Base-by-base conservation (phyloP, 139 green algal species). In the Spirogloea muscicola region DNA sequence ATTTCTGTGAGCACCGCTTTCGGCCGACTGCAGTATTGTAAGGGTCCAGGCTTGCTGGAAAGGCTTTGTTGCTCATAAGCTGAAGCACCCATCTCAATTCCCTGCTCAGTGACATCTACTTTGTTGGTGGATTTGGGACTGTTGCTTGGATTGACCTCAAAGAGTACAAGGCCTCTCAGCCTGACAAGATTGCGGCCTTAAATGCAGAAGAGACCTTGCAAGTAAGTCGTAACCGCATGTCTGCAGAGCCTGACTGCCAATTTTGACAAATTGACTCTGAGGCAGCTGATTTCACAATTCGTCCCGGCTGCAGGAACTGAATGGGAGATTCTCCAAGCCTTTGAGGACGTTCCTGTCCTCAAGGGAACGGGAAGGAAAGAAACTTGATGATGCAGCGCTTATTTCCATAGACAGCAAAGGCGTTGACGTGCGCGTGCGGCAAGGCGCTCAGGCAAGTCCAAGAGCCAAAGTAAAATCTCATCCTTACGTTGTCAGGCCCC, bases 91-190 rank as follows among this genome's bases (percentile, higher is more conserved):
- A 21, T 31, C 27, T 68, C 69, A 25, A n/a, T 2, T 34, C 52
- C 34, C 25, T 25, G 5, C n/a, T 33, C 58, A 82, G 74, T 31
- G 94, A 99, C 87, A 95, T 98, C 72, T 98, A 96, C 82, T 99
- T 99, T 80, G 92, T 98, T 16, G 93, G 93, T 36, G 93, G 93
- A 38, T 97, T 96, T 83, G 94, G 94, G 38, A 95, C 90, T 3
- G 86, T 96, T 51, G 85, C 90, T 49, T 98, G 93, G 94, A 89
- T 99, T 46, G 88, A 96, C 34, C 80, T 90, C 3, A 75, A 77
- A 0, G 91, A 97, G 73, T 98, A 98, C 86, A 82, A 84, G 21
- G 44, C 52, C 1, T 82, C 78, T 5, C 73, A 82, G 29, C 94
- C 94, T 10, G 94, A 99, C 80, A 55, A 74, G 33, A 93, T 96